Evolutionary conservation across 169 alveolate genomes (phyloP).

Genomic region (Amoebophrya sp.): DNA sequence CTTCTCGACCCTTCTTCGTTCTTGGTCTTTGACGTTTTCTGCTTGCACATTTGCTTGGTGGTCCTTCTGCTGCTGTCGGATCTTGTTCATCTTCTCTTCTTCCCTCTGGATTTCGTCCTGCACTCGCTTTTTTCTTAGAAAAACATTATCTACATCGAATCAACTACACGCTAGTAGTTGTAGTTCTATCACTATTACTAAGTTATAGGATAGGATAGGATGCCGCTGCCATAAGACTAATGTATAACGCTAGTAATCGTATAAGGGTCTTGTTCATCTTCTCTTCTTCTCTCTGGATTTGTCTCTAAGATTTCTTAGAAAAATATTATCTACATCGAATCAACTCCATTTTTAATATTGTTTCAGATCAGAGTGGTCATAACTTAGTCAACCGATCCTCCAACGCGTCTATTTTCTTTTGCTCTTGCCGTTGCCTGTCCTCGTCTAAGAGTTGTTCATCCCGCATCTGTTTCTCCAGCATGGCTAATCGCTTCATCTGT

Average conservation of each 20-base stretch:
- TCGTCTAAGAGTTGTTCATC: neutral
- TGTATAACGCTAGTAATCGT: too few species aligned
- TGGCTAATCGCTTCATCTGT: neutral
- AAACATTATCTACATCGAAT: neutral
- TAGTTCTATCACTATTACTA: too few species aligned
- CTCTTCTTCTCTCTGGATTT: neutral
- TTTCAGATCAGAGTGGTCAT: too few species aligned
- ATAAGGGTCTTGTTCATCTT: neutral
- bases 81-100: neutral
- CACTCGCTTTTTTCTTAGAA: neutral
- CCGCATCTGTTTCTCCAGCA: neutral
- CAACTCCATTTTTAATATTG: too few species aligned
- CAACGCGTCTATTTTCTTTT: neutral
- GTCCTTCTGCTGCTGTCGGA: neutral
- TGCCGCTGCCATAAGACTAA: too few species aligned
- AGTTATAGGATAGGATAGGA: too few species aligned
- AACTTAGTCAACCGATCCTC: neutral
- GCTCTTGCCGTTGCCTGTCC: neutral
- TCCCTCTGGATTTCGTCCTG: neutral
- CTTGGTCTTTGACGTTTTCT: neutral
- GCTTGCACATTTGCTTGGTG: neutral
- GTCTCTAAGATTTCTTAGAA: neutral
- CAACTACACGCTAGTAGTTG: too few species aligned
- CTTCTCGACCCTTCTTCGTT: too few species aligned
- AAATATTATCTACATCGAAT: neutral